phyloP scores from a whole-genome alignment of 2,329 filamentous ascomycete genomes.

The Akanthomyces uredinophilus region DNA sequence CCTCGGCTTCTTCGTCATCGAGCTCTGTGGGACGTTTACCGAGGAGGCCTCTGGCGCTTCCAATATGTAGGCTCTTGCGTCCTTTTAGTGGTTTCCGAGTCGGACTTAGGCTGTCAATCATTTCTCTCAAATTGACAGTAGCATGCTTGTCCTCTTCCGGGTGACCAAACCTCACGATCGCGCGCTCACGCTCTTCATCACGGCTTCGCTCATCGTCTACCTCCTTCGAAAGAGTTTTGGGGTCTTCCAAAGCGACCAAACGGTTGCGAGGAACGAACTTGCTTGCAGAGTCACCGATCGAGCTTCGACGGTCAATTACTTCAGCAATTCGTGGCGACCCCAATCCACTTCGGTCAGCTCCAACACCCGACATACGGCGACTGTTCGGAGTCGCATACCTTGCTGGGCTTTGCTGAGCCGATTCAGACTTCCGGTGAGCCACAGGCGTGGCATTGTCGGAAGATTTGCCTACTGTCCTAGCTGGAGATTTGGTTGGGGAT shows the following conservation, averaged over 20 bases:
- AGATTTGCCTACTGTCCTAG: neutral
- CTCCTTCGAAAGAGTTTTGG: slow-evolving; percentile 56
- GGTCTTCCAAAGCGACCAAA: slow-evolving; percentile 60
- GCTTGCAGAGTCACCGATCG: slow-evolving; percentile 62
- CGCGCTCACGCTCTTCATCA: slow-evolving; percentile 58
- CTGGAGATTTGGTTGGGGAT: neutral
- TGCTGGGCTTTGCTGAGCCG: neutral
- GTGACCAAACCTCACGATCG: slow-evolving; percentile 48
- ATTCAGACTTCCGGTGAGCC: neutral
- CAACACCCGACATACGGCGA: slow-evolving; percentile 60
- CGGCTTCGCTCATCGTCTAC: slow-evolving; percentile 54
- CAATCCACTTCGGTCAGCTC: slow-evolving; percentile 64
- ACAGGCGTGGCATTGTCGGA: neutral
- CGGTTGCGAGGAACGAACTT: slow-evolving; percentile 54
- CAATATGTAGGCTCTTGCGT: slow-evolving; percentile 72
- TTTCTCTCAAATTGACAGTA: slow-evolving; percentile 65
- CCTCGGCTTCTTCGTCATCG: slow-evolving; percentile 55
- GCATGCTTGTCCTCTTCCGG: slow-evolving; percentile 52
- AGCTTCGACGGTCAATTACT: slow-evolving; percentile 64
- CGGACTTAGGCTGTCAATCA: slow-evolving; percentile 73
- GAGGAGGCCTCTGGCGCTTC: slow-evolving; percentile 66
- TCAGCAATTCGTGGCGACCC: slow-evolving; percentile 71
- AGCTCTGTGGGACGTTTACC: slow-evolving; percentile 71
- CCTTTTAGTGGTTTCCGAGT: slow-evolving; percentile 63
- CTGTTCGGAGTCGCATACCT: slow-evolving; percentile 23